Evolutionary conservation across 2,329 filamentous ascomycete species (phyloP).

Genomic region (Nothopassalora personata): DNA sequence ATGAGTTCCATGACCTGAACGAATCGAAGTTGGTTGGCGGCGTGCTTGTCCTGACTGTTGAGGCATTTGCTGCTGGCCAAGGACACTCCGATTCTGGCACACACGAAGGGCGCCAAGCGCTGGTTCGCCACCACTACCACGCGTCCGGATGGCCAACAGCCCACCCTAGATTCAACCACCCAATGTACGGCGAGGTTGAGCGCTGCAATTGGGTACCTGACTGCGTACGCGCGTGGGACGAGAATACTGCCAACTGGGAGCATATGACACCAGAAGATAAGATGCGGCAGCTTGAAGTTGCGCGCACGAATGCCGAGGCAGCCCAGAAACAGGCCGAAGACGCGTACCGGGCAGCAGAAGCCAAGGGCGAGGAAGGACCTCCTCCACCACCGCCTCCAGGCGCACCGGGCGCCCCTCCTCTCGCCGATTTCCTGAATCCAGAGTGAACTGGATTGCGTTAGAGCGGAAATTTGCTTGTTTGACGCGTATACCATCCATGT

Average conservation of each 20-base stretch:
- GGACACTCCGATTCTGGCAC: constrained; percentile 69
- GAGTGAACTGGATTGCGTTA: neutral
- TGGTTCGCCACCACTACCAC: constrained; percentile 71
- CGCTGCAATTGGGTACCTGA: constrained; percentile 63
- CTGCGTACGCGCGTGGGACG: constrained; percentile 62
- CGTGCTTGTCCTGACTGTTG: constrained; percentile 63
- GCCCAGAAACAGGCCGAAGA: constrained; percentile 20
- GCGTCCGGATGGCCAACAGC: constrained; percentile 65
- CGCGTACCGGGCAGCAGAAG: constrained; percentile 17
- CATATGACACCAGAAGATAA: constrained; percentile 56
- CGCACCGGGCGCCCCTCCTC: neutral
- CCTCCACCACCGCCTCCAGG: constrained; percentile 2
- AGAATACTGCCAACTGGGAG: constrained; percentile 57
- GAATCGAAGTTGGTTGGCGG: constrained; percentile 62
- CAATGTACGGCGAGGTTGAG: constrained; percentile 65
- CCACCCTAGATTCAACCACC: constrained; percentile 63
- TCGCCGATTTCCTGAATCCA: constrained; percentile 1
- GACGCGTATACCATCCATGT: neutral
- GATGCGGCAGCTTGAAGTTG: constrained; percentile 38
- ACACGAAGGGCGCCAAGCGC: constrained; percentile 59
- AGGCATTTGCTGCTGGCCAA: constrained; percentile 67
- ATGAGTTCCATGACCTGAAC: constrained; percentile 58
- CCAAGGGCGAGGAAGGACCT: neutral
- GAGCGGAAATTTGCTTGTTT: neutral
- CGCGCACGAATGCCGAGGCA: constrained; percentile 16